Conservation (phyloP, 306 rosid genomes). For the peach (Prunus persica) region DNA sequence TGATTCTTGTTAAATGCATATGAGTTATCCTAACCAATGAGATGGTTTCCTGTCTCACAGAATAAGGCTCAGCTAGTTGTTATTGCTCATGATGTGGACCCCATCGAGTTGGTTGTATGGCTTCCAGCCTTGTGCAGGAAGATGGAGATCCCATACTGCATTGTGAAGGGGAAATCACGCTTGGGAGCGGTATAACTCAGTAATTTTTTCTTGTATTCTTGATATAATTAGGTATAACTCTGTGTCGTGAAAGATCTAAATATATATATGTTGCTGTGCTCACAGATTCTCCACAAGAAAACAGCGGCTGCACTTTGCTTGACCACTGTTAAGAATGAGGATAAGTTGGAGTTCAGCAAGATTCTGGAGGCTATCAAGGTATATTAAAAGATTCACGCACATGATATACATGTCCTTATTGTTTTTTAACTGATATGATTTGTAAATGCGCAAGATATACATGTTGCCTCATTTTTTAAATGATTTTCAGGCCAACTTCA, state of each 20-base stretch:
- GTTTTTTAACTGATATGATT: no score
- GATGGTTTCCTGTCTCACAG: slow-evolving; percentile 22
- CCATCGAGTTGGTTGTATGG: slow-evolving; percentile 80
- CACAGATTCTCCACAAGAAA: slow-evolving; percentile 70
- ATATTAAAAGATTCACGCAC: background rate
- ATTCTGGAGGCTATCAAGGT: slow-evolving; percentile 79
- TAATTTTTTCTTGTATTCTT: background rate
- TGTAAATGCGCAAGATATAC: background rate
- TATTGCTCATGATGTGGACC: slow-evolving; percentile 85
- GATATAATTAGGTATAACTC: no score
- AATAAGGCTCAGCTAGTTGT: slow-evolving; percentile 76
- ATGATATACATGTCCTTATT: background rate
- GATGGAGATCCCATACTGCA: slow-evolving; percentile 84
- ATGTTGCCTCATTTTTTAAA: background rate
- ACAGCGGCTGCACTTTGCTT: slow-evolving; percentile 67
- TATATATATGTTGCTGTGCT: background rate
- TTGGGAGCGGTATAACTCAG: slow-evolving; percentile 52
- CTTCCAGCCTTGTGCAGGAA: slow-evolving; percentile 77
- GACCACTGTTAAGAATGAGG: slow-evolving; percentile 88
- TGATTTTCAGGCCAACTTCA: slow-evolving; percentile 65
- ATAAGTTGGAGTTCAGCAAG: slow-evolving; percentile 68
- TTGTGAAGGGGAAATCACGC: slow-evolving; percentile 80
- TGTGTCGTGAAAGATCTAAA: background rate
- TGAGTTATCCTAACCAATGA: background rate
- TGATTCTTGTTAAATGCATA: background rate